Evolutionary conservation across 2,329 filamentous ascomycete genomes (phyloP), one percentile per base, ranked within the genome.

Genomic region (Colletotrichum tropicale): DNA sequence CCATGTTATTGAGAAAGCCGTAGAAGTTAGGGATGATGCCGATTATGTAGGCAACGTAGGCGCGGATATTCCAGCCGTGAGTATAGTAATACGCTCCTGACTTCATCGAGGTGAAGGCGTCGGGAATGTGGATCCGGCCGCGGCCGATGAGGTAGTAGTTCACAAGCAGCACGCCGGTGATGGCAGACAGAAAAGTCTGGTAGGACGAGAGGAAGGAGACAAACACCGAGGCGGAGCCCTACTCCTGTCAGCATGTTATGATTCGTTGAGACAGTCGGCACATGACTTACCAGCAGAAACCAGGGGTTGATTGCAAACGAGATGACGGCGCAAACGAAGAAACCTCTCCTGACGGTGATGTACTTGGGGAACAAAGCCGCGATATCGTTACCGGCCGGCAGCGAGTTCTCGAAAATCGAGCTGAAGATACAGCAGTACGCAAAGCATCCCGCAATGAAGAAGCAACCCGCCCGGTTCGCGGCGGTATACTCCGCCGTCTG

Each of bases 401-500:
- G 80, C 6, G 82, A 84, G 68, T 87, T 86, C 66, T 85, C 85
- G n/a, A 86, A 85, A 32, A 89, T 87, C 8, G 84, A 81, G 10
- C 84, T 84, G 73, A 88, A 87, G 30, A 89, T 82, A 1, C 84
- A 81, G 6, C 84, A 85, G 73, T 87, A 88, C 0, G 85, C 79
- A 60, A 88, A 86, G 16, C 81, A 83, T 2, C 83, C 81, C 1
- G 86, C 80, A 34, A 87, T 84, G 74, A 88, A 86, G 43, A 85
- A 84, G 61, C 83, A 84, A 0, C 83, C 85, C 8, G 84, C 81
- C 18, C 86, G 81, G 58, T 83, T 86, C 0, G 77, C 81, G 1
- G 80, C 66, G 0, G 83, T 84, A 66, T 85, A 85, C 28, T 81
- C 78, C 9, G 79, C 79, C 8, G 79, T 81, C 75, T 83, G 83